A percentile compares a stretch with the other conserved stretches of the same genome.
These are phyloP conservation scores for Aspergillus wentii DNA, from an alignment of 495 filamentous ascomycete species.

Conservation along the genomic window DNA sequence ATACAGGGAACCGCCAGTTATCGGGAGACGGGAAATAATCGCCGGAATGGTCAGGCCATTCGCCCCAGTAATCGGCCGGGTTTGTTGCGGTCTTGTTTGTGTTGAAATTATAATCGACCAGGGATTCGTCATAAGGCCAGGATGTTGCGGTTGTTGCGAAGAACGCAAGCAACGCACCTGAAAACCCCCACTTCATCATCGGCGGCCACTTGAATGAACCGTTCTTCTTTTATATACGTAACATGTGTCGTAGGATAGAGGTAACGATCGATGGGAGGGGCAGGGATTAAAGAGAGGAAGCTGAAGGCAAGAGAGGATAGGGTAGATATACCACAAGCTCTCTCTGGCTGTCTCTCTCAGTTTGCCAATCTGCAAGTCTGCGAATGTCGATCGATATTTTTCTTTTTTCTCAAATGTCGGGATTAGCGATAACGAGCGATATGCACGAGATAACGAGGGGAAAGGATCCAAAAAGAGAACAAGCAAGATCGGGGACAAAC, in stretches of 20 bases:
- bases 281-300: not conserved
- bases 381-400: too few species aligned
- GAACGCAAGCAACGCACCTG: conserved; percentile 21
- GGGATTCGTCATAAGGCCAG: conserved; percentile 51
- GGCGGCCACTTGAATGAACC: conserved; percentile 6
- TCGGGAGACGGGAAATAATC: conserved; percentile 55
- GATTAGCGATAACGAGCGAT: too few species aligned
- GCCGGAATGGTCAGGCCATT: conserved; percentile 51
- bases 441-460: too few species aligned
- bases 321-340: not conserved
- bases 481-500: too few species aligned
- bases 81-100: conserved; percentile 51
- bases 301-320: not conserved
- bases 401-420: too few species aligned
- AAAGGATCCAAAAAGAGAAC: too few species aligned
- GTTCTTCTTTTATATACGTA: not conserved
- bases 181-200: conserved; percentile 32
- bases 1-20: conserved; percentile 71
- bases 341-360: too few species aligned
- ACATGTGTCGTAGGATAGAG: conserved; percentile 5
- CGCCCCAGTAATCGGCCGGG: conserved; percentile 58
- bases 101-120: conserved; percentile 59
- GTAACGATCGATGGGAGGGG: too few species aligned
- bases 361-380: too few species aligned
- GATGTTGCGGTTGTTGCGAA: conserved; percentile 24